Base-by-base conservation (phyloP, 2,329 filamentous ascomycete genomes). In the Penicillium sp. region DNA sequence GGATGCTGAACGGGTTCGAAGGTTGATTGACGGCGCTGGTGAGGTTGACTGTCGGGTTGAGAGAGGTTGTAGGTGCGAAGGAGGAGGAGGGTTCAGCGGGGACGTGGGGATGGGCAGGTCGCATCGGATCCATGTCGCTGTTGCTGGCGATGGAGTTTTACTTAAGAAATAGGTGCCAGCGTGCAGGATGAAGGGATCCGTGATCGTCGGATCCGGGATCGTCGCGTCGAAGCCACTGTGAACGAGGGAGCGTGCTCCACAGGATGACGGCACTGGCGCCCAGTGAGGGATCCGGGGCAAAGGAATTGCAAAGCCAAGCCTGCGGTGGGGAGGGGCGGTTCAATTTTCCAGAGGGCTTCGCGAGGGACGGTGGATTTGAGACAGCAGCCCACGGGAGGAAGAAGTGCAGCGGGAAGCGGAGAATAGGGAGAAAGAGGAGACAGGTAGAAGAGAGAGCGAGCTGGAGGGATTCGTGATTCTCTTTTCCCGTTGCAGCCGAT, bases 111-210 rank as follows among this genome's bases (percentile, higher is more conserved):
- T 46, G 50, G 32, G 37, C 13, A 39, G 53, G 39, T 42, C 29
- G 46, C 14, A 43, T 46, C 19, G 50, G 42, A 36, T 54, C 40
- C 53, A 54, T 56, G 32, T 36, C 35, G 42, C 19, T 17, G 10
- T 36, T 17, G 34, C 23, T 30, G n/a, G 13, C n/a, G 17, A 34
- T 14, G 5, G 19, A 19, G 9, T 31, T 27, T 30, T 35, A n/a
- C 26, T 19, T n/a, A 14, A 39, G 31, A 18, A 11, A 18, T 27
- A 16, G 21, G n/a, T n/a, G 25, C 27, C 16, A 35, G 21, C 16
- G 16, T 21, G 29, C 10, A 27, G 5, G 11, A 27, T 13, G 6
- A 27, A n/a, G 11, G 7, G 21, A n/a, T 9, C 5, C 14, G 11
- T 27, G 25, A 13, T n/a, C 4, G 25, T 6, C 14, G 31, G 18